A percentile compares a stretch with the other conserved stretches of the same genome.
Evolutionary conservation across 2,329 filamentous ascomycete genomes (phyloP).

Genomic region (Penicillium rolfsii): DNA sequence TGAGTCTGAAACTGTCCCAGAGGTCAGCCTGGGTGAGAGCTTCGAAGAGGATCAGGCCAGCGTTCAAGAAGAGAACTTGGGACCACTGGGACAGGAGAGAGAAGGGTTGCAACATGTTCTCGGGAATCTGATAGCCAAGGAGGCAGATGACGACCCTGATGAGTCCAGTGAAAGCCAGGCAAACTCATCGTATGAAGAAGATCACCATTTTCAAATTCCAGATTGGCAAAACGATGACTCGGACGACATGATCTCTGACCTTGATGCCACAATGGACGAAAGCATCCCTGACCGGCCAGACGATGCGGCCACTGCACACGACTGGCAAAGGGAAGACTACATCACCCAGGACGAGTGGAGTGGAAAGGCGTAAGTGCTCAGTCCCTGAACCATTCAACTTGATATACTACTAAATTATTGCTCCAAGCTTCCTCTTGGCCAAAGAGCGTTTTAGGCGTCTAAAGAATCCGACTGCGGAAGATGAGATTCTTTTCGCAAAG

Average conservation of each 20-base stretch:
- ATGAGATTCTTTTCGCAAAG: not conserved
- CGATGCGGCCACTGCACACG: not conserved
- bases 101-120: not conserved
- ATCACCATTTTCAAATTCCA: not conserved
- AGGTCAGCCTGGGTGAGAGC: too few species aligned
- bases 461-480: not conserved
- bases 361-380: not conserved
- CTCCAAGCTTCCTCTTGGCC: not conserved
- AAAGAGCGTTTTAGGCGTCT: not conserved
- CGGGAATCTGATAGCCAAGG: not conserved
- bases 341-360: not conserved
- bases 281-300: not conserved
- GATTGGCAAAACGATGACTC: not conserved
- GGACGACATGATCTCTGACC: not conserved
- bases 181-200: not conserved
- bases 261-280: not conserved
- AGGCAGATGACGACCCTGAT: not conserved
- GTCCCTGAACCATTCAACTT: not conserved
- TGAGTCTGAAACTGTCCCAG: too few species aligned
- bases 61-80: not conserved
- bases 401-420: not conserved
- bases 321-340: not conserved
- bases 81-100: not conserved
- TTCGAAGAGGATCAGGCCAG: too few species aligned
- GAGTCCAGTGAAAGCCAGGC: not conserved